Evolutionary conservation across 352 stramenopile genomes (phyloP), one percentile per base, ranked within the genome.

Genomic region (Aphanomyces cochlioides): DNA sequence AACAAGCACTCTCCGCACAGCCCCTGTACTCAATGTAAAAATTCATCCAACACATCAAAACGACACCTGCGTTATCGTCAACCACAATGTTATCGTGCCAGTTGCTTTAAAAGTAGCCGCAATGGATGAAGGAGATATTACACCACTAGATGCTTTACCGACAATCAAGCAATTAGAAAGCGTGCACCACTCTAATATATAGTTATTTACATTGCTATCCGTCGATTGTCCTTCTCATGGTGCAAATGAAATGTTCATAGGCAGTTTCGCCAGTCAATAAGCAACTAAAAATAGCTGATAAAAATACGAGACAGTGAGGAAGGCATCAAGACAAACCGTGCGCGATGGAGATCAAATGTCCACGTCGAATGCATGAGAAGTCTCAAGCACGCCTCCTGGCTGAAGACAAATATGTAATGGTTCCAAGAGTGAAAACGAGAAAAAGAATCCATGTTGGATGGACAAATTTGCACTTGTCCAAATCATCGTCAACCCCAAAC

Each of bases 381-480:
- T 59, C 21, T 47, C 7, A 21, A 17, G 40, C 28, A 13, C 34
- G 41, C 41, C 7, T 28, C 7, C 5, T 66, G 28, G 56, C 56
- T 38, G 10, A 12, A 13, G 12, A 21, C 43, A 50, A 50, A n/a
- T 1, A 50, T 50, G 43, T 50, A 3, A 12, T 58, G 50, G 50
- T 66, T 15, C 40, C 47, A 40, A 19, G 19, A n/a, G 21, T 48
- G 19, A 39, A 63, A 17, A 48, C 34, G 53, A 76, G 80, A 67
- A 89, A 89, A 60, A 77, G 86, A 7, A 53, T 92, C n/a, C 86
- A 90, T 66, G 82, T 93, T n/a, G 86, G 85, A 4, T 70, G 77
- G 5, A 93, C 84, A 0, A 93, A 93, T 61, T 66, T 90, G 36
- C 65, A 58, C 7, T 13, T 50, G 8, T 28, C 64, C 1, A 47